Evolutionary conservation across 306 rosid species (phyloP), one percentile per base, ranked within the genome.

Genomic region (Betula pendula): DNA sequence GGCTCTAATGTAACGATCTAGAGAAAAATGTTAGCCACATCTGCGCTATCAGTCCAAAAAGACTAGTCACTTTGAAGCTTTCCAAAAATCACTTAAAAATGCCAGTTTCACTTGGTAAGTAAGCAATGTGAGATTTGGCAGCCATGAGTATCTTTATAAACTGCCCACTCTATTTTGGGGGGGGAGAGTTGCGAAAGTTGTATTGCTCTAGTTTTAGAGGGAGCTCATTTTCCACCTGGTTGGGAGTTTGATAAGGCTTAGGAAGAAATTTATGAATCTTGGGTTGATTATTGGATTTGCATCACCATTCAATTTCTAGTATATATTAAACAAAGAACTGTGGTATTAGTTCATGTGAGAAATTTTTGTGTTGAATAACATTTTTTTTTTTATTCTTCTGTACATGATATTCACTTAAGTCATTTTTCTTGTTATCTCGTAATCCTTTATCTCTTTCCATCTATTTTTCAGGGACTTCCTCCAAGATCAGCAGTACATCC

Each of bases 401-500:
- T 38, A 45, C 44, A 73, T 60, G 69, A 49, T 33, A 49, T 63
- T 79, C 29, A 29, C 48, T 66, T 82, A 49, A 42, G 81, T 68
- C 63, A 50, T 77, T 16, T 62, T 82, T 77, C 42, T 51, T 72
- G 70, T 22, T 22, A 6, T 20, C 70, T 38, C 25, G 0, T 15
- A 17, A n/a, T 79, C 60, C 45, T 43, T 79, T 38, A 62, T 66
- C 2, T 68, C 47, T 43, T 79, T 76, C 70, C 31, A 68, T 38
- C 22, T 82, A 73, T 72, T 71, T 92, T 80, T 81, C 97, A 95
- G 99, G 99, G 97, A 55, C 92, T 89, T 78, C 99, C 99, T 87
- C 99, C 99, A 75, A 89, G 99, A 90, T 90, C 97, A 16, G 77
- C 88, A 2, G 99, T 95, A 70, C 97, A 95, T 86, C 99, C 99